Evolutionary conservation across 2,329 filamentous ascomycete species (phyloP).

Genomic region (Colletotrichum sp.): DNA sequence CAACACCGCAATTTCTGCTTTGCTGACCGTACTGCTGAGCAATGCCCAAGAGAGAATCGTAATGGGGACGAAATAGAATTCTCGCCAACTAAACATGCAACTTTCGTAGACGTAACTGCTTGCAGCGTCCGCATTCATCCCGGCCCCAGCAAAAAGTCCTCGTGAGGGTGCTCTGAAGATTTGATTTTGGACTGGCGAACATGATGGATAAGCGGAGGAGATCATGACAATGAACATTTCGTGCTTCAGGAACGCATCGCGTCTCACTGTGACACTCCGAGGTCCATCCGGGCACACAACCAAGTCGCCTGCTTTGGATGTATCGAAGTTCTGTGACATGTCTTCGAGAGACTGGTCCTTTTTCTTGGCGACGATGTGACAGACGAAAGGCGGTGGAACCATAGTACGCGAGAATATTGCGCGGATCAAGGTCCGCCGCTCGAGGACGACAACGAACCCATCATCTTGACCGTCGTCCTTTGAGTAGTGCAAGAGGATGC

Average conservation of each 20-base stretch:
- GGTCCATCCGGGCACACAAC: background rate
- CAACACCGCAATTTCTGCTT: background rate
- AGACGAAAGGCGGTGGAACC: background rate
- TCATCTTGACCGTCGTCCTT: background rate
- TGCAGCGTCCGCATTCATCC: background rate
- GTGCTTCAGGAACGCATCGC: background rate
- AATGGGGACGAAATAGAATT: background rate
- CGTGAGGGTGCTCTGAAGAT: background rate
- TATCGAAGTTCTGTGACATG: background rate
- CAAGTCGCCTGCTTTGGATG: background rate
- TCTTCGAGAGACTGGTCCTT: background rate
- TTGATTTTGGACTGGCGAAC: background rate
- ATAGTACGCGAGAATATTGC: background rate
- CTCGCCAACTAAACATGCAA: background rate
- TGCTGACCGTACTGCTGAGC: background rate
- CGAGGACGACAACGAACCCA: background rate
- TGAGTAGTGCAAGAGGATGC: background rate
- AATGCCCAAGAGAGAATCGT: background rate
- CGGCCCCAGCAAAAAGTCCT: background rate
- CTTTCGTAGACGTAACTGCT: background rate
- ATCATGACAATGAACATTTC: background rate
- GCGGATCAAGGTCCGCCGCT: background rate
- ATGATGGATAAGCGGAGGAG: too few species aligned
- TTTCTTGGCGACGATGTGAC: background rate
- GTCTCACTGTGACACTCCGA: background rate